A percentile compares a stretch with the other conserved stretches of the same genome.
Evolutionary conservation across 306 rosid genomes (phyloP).

Genomic region (Acacia acuminata): DNA sequence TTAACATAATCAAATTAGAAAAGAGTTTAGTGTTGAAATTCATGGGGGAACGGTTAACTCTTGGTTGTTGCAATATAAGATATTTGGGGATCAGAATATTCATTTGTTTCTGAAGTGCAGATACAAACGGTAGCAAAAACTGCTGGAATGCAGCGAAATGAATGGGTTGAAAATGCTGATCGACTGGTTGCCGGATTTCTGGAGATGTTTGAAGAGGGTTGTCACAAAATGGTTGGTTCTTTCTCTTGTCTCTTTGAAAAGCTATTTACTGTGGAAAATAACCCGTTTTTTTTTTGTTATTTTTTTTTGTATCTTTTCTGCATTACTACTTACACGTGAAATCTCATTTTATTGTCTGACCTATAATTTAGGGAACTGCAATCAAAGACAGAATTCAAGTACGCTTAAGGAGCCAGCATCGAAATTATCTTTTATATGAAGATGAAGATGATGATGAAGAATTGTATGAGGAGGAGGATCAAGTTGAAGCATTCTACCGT

Average conservation of each 20-base stretch:
- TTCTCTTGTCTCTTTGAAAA: slow-evolving; percentile 9
- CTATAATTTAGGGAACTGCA: slow-evolving; percentile 72
- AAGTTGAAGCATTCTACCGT: slow-evolving; percentile 26
- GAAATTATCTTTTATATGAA: slow-evolving; percentile 47
- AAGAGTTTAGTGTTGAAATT: neutral
- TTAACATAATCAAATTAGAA: too few relatives aligned
- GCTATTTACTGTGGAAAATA: neutral
- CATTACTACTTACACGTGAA: neutral
- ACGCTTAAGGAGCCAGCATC: slow-evolving; percentile 58
- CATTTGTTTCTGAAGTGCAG: slow-evolving; percentile 27
- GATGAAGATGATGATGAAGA: slow-evolving; percentile 53
- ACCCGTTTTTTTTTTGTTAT: neutral
- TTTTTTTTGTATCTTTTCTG: slow-evolving; percentile 3
- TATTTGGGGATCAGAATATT: neutral
- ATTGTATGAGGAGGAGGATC: slow-evolving; percentile 35
- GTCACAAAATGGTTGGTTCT: slow-evolving; percentile 87
- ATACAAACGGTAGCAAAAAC: slow-evolving; percentile 85
- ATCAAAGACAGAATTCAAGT: slow-evolving; percentile 90
- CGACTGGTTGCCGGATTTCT: slow-evolving; percentile 96
- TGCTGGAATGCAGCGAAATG: slow-evolving; percentile 80
- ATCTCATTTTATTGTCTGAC: slow-evolving; percentile 19
- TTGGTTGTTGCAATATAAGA: neutral
- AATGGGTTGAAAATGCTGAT: slow-evolving; percentile 97
- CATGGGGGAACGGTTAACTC: neutral
- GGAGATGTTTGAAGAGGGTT: slow-evolving; percentile 99